phyloP scores from a whole-genome alignment of 2,329 filamentous ascomycete species.

The Arthroderma sp. region DNA sequence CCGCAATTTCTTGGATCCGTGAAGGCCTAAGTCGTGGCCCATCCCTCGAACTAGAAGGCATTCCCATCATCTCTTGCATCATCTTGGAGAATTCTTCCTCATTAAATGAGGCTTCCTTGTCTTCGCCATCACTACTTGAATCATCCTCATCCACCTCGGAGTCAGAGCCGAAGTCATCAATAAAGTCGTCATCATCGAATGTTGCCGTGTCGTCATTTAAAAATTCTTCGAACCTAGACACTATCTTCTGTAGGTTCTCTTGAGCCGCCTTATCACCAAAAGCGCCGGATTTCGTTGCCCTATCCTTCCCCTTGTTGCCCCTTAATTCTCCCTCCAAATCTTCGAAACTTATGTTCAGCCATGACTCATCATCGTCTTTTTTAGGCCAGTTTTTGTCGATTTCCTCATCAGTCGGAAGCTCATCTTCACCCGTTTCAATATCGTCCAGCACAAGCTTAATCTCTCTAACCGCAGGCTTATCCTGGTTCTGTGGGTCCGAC shows the following conservation, averaged over 20 bases:
- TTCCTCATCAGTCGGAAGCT: slow-evolving; percentile 59
- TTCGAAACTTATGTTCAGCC: slow-evolving; percentile 82
- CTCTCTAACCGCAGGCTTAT: slow-evolving; percentile 58
- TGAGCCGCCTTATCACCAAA: slow-evolving; percentile 35
- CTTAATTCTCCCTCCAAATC: slow-evolving; percentile 75
- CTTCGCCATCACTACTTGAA: slow-evolving; percentile 50
- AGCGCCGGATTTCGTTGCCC: slow-evolving; percentile 14
- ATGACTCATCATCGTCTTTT: slow-evolving; percentile 70
- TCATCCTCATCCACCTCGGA: slow-evolving; percentile 37
- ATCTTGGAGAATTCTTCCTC: slow-evolving; percentile 73
- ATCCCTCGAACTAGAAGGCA: slow-evolving; percentile 31
- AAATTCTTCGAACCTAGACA: slow-evolving; percentile 85
- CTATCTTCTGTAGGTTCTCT: slow-evolving; percentile 68
- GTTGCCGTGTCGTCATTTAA: slow-evolving; percentile 75
- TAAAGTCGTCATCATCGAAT: slow-evolving; percentile 59
- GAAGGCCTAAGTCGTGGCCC: slow-evolving; percentile 9
- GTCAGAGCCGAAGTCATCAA: slow-evolving; percentile 51
- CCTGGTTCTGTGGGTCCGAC: slow-evolving; percentile 50
- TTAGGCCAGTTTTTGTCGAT: slow-evolving; percentile 53
- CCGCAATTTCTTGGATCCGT: slow-evolving; percentile 4
- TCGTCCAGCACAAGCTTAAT: slow-evolving; percentile 66
- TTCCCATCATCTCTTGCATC: slow-evolving; percentile 87
- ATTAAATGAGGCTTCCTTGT: slow-evolving; percentile 65
- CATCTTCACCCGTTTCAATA: slow-evolving; percentile 55
- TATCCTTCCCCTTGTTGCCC: slow-evolving; percentile 26